Conservation (phyloP, 2,329 filamentous ascomycete species). For the Trichoderma gracile region DNA sequence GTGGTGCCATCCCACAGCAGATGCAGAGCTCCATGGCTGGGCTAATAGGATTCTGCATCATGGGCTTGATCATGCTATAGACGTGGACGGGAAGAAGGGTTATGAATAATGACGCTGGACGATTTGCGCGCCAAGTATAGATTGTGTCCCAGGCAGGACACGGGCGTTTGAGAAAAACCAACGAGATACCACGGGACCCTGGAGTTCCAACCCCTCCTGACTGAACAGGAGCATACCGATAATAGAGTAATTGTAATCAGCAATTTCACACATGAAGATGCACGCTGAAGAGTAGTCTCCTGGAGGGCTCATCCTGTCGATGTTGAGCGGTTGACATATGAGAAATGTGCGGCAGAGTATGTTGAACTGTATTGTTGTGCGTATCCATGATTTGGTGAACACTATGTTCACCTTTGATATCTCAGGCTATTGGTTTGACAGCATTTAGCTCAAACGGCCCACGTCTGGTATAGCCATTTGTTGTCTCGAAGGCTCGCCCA, state of each 20-base stretch:
- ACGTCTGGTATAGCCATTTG: not conserved
- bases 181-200: slow-evolving; percentile 30
- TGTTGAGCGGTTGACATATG: not conserved
- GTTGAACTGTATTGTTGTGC: not conserved
- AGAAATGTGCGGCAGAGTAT: not conserved
- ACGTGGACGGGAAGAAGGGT: slow-evolving; percentile 10
- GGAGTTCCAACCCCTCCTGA: slow-evolving; percentile 6
- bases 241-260: slow-evolving; percentile 26
- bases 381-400: not conserved
- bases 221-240: slow-evolving; percentile 16
- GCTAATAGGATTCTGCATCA: slow-evolving; percentile 42
- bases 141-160: slow-evolving; percentile 30
- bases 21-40: slow-evolving; percentile 40
- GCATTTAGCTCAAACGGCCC: not conserved
- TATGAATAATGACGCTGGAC: slow-evolving; percentile 26
- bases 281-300: not conserved
- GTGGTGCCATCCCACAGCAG: slow-evolving; percentile 38
- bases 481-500: not conserved
- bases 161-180: slow-evolving; percentile 28
- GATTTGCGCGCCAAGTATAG: slow-evolving; percentile 26
- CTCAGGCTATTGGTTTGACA: not conserved
- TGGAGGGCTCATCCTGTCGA: not conserved
- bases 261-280: slow-evolving; percentile 16
- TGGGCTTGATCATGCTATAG: slow-evolving; percentile 41
- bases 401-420: not conserved